A percentile compares a stretch with the other conserved stretches of the same genome.
Conservation (phyloP, 805 yeast genomes). For the Kodamaea restingae region DNA sequence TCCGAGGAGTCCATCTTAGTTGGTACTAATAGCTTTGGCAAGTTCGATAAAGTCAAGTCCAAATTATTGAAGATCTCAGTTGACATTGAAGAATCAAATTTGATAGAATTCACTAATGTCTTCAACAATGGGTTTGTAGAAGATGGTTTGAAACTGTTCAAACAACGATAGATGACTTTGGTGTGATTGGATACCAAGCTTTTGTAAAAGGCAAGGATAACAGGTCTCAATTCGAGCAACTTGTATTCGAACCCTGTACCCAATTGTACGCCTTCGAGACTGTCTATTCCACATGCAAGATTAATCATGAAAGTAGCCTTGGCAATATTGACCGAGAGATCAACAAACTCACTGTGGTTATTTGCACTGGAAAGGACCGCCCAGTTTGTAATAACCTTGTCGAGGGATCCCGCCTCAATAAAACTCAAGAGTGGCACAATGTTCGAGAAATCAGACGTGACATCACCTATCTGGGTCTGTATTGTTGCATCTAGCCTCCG, state of each 20-base stretch:
- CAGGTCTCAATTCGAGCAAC: slow-evolving; percentile 16
- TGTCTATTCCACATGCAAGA: slow-evolving; percentile 16
- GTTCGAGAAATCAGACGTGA: slow-evolving; percentile 1
- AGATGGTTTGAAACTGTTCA: slow-evolving; percentile 54
- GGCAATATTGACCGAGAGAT: slow-evolving; percentile 39
- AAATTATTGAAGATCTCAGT: slow-evolving; percentile 61
- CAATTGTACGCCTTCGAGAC: slow-evolving; percentile 4
- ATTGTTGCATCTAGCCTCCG: slow-evolving; percentile 1
- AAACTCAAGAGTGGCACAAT: slow-evolving; percentile 1
- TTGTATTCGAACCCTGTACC: slow-evolving; percentile 5
- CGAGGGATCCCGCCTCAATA: slow-evolving; percentile 4
- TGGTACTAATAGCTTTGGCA: slow-evolving; percentile 61
- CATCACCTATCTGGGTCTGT: slow-evolving; percentile 1
- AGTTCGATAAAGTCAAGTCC: slow-evolving; percentile 59
- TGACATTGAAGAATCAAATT: slow-evolving; percentile 46
- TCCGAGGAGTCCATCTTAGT: slow-evolving; percentile 35
- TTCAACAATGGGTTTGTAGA: slow-evolving; percentile 60
- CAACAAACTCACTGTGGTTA: slow-evolving; percentile 50
- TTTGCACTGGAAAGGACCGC: slow-evolving; percentile 42
- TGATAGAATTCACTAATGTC: slow-evolving; percentile 50
- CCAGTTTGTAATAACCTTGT: slow-evolving; percentile 32
- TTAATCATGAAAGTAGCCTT: slow-evolving; percentile 21
- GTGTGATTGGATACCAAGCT: slow-evolving; percentile 52
- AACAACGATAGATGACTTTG: slow-evolving; percentile 64
- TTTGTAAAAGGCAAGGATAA: slow-evolving; percentile 39